A percentile compares a stretch with the other conserved stretches of the same genome.
Conservation (phyloP, 176 grass and related monocot species). For the Triticum dicoccoides region DNA sequence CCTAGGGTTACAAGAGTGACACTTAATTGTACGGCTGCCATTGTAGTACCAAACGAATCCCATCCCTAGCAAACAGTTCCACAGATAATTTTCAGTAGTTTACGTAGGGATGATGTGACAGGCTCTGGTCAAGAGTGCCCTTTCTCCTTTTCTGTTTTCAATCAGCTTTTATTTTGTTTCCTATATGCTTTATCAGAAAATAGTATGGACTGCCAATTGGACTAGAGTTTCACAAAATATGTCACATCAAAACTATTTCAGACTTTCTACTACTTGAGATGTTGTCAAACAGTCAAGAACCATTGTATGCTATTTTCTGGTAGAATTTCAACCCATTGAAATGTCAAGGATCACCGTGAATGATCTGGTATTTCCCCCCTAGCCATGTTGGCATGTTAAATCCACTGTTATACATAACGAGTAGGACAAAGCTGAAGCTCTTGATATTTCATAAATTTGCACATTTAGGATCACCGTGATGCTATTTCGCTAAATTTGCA, state of each 20-base stretch:
- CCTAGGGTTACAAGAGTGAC: slow-evolving; percentile 57
- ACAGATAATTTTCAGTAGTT: slow-evolving; percentile 15
- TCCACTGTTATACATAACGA: neutral
- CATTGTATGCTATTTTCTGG: neutral
- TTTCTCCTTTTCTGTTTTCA: neutral
- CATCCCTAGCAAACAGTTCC: slow-evolving; percentile 59
- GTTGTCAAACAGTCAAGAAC: neutral
- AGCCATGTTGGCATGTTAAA: neutral
- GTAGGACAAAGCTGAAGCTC: neutral
- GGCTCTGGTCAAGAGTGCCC: neutral
- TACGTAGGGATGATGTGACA: neutral
- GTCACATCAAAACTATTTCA: neutral
- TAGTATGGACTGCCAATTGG: neutral
- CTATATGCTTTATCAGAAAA: slow-evolving; percentile 10
- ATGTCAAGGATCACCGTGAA: neutral
- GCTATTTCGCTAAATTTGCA: neutral
- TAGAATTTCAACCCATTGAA: neutral
- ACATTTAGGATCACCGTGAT: neutral
- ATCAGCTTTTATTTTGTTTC: neutral
- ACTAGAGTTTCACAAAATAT: neutral
- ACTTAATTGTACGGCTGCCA: slow-evolving; percentile 55
- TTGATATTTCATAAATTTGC: neutral
- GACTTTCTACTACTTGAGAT: neutral
- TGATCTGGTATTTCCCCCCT: neutral
- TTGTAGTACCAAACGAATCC: slow-evolving; percentile 66